Percentiles rank a stretch among this genome's conserved stretches.
phyloP scores from a whole-genome alignment of 257 asterid species.

The Solanum clarkiae region DNA sequence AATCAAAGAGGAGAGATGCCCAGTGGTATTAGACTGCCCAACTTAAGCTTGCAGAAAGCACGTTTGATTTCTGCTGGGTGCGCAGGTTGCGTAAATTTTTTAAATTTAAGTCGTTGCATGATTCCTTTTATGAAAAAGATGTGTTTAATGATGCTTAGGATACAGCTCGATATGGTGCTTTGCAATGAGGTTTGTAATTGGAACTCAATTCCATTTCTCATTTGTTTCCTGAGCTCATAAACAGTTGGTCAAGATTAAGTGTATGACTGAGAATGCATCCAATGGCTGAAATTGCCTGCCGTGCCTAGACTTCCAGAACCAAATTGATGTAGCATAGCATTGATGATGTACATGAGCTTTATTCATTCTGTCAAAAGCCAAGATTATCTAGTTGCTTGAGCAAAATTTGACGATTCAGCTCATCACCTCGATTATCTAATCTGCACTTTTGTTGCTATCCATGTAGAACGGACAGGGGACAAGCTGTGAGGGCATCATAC shows the following conservation, averaged over 20 bases:
- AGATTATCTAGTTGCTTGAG: background rate
- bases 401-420: background rate
- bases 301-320: background rate
- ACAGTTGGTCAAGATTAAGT: background rate
- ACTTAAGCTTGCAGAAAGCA: too few relatives aligned
- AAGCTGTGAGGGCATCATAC: constrained; percentile 68
- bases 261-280: background rate
- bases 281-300: background rate
- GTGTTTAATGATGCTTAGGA: background rate
- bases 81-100: too few relatives aligned
- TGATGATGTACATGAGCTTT: background rate
- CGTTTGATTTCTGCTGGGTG: too few relatives aligned
- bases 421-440: background rate
- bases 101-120: too few relatives aligned
- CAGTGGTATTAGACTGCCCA: too few relatives aligned
- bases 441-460: constrained; percentile 1
- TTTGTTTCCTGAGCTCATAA: background rate
- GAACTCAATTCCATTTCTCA: background rate
- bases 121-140: too few relatives aligned
- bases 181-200: background rate
- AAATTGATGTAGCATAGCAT: background rate
- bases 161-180: background rate
- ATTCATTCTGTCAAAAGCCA: background rate
- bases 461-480: constrained; percentile 66
- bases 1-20: too few relatives aligned